Conservation (phyloP, 108 stramenopile genomes). For the Epithemia pelagica region DNA sequence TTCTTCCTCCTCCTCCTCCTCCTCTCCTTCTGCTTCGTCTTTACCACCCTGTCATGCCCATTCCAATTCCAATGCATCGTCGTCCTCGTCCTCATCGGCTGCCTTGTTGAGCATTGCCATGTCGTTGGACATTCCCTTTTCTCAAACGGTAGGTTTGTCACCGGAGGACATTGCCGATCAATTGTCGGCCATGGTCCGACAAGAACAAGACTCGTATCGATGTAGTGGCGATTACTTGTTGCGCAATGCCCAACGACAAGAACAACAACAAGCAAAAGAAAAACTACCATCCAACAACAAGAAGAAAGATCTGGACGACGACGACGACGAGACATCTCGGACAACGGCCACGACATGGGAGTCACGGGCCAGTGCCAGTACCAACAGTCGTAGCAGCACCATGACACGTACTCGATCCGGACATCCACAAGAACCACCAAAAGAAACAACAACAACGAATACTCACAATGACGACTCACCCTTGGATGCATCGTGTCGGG, state of each 20-base stretch:
- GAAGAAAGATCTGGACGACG: no score
- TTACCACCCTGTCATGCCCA: not conserved
- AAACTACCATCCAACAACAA: no score
- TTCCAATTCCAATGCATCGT: not conserved
- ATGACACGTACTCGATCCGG: no score
- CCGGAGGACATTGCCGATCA: not conserved
- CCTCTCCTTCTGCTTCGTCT: not conserved
- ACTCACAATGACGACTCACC: no score
- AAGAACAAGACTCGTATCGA: not conserved
- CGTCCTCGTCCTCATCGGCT: not conserved
- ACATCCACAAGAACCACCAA: no score
- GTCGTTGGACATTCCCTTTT: not conserved
- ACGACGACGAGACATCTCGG: no score
- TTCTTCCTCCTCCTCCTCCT: not conserved
- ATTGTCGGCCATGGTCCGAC: not conserved
- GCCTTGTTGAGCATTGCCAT: not conserved
- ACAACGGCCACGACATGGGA: no score
- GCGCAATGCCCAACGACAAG: no score
- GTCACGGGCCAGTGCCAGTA: no score
- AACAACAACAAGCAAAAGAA: no score
- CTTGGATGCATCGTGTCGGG: constrained; percentile 21
- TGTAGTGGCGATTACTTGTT: not conserved
- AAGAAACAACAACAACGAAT: no score
- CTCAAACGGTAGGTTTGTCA: not conserved
- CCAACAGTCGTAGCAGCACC: no score